phyloP scores from a whole-genome alignment of 2,329 filamentous ascomycete genomes.

The Scortechinia acanthostroma region DNA sequence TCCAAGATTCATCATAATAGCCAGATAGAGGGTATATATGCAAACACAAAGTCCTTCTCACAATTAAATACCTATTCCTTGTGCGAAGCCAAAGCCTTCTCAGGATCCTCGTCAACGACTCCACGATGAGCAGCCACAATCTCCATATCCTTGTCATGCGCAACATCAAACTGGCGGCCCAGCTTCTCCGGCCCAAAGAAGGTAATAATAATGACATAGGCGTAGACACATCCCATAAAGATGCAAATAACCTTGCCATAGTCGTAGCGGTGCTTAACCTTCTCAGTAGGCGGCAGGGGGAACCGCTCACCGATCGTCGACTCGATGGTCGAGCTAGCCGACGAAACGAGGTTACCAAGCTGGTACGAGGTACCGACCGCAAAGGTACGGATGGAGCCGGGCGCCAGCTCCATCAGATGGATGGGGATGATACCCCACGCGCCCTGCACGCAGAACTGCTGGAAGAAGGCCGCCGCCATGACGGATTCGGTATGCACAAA shows the following conservation, averaged over 20 bases:
- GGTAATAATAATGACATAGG: slow-evolving; percentile 51
- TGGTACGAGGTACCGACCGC: slow-evolving; percentile 71
- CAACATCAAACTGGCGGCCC: neutral
- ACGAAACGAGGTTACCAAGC: slow-evolving; percentile 68
- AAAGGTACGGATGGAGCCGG: slow-evolving; percentile 67
- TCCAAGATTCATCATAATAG: no score
- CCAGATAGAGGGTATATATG: no score
- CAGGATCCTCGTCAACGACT: neutral
- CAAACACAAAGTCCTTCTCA: no score
- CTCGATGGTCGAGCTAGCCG: slow-evolving; percentile 69
- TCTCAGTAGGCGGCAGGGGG: slow-evolving; percentile 51
- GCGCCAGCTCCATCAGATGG: slow-evolving; percentile 71
- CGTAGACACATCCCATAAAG: slow-evolving; percentile 80
- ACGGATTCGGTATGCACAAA: slow-evolving; percentile 55
- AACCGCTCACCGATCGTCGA: slow-evolving; percentile 69
- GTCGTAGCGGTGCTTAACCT: slow-evolving; percentile 46
- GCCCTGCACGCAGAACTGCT: slow-evolving; percentile 74
- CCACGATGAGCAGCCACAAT: neutral
- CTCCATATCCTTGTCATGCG: neutral
- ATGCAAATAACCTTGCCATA: slow-evolving; percentile 84
- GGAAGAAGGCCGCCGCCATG: slow-evolving; percentile 77
- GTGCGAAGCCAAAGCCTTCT: neutral
- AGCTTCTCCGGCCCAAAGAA: slow-evolving; percentile 46
- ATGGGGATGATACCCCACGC: slow-evolving; percentile 74
- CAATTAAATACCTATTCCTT: no score